Evolutionary conservation across 2,329 filamentous ascomycete genomes (phyloP).

Genomic region (Ilyonectria destructans): DNA sequence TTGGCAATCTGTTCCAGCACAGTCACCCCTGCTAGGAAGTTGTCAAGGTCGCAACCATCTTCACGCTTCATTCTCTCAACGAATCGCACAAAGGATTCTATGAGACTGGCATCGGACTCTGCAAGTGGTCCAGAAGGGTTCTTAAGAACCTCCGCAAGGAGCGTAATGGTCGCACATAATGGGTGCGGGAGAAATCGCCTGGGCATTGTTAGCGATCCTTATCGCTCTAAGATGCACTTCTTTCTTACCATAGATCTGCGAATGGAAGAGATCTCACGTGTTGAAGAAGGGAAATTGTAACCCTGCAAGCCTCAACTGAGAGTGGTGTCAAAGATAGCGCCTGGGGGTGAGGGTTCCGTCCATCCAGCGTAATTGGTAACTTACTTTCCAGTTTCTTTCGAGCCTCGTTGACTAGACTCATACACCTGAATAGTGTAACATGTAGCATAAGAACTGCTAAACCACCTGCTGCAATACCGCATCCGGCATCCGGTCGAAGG

Average conservation of each 20-base stretch:
- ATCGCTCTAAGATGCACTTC: neutral
- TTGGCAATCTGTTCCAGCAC: neutral
- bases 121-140: neutral
- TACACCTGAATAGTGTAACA: too few relatives aligned
- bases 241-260: neutral
- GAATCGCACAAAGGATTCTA: neutral
- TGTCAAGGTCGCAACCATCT: neutral
- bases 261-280: neutral
- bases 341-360: too few relatives aligned
- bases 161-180: neutral
- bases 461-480: too few relatives aligned
- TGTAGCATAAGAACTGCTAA: too few relatives aligned
- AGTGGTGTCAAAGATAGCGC: neutral
- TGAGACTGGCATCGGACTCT: neutral
- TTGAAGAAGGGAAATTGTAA: neutral
- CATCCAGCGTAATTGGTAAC: too few relatives aligned
- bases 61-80: neutral
- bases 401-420: too few relatives aligned
- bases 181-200: neutral
- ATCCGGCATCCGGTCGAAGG: too few relatives aligned
- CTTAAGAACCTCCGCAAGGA: neutral
- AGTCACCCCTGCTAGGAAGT: neutral
- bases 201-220: too few relatives aligned
- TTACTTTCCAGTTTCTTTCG: too few relatives aligned
- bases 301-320: too few relatives aligned